phyloP scores from a whole-genome alignment of 305 asterid species.

The Fraxinus nigra region DNA sequence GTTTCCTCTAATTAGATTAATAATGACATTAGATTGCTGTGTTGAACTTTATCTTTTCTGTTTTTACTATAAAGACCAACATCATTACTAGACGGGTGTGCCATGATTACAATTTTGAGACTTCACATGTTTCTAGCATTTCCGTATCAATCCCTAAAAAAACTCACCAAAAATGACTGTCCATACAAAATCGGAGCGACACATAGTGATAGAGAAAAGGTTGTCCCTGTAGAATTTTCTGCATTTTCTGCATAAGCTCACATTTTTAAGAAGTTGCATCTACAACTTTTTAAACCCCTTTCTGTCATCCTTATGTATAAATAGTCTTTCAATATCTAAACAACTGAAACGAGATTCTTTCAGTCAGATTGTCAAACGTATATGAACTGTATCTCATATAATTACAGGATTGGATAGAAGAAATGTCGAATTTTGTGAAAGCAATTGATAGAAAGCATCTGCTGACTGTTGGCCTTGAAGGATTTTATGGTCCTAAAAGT shows the following conservation, averaged over 20 bases:
- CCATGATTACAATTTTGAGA: neutral
- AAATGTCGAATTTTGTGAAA: conserved; percentile 82
- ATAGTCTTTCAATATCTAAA: neutral
- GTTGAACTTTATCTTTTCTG: neutral
- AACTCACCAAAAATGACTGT: neutral
- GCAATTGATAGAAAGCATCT: conserved; percentile 86
- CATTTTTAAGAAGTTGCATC: neutral
- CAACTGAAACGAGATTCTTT: neutral
- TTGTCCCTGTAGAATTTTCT: neutral
- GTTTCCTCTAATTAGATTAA: neutral
- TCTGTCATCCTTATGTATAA: neutral
- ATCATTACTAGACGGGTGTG: neutral
- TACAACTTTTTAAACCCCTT: neutral
- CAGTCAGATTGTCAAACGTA: neutral
- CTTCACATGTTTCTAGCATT: neutral
- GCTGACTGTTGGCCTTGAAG: conserved; percentile 92
- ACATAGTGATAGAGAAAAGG: neutral
- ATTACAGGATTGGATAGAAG: conserved; percentile 96
- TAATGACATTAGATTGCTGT: neutral
- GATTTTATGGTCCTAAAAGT: conserved; percentile 91
- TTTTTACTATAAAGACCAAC: neutral
- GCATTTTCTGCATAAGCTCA: neutral
- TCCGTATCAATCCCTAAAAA: neutral
- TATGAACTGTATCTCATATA: conserved; percentile 13
- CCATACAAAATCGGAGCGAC: neutral